Base-by-base conservation (phyloP, 2,329 filamentous ascomycete species). In the Orbilia oligospora region DNA sequence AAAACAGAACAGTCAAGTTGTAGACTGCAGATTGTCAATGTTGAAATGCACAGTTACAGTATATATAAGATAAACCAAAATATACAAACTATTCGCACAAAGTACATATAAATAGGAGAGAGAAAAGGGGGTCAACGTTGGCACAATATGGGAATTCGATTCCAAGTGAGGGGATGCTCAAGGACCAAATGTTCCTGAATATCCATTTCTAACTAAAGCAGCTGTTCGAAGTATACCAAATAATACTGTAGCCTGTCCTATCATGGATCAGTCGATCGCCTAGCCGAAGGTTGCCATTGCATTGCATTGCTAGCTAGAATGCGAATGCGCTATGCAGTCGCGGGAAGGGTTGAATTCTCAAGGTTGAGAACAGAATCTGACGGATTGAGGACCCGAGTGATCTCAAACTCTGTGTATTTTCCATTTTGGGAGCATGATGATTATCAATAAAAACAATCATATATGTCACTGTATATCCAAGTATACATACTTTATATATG, bases 261-360 rank as follows among this genome's bases (percentile, higher is more conserved):
- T 16, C 51, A 30, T 55, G 51, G 51, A 33, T 55, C 16, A 16
- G 14, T 41, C 38, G 38, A n/a, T n/a, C 12, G 38, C 55, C 36
- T 6, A 6, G 27, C 27, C 36, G 18, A 41, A 61, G 9, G n/a
- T 61, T 61, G 55, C 55, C 55, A n/a, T n/a, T n/a, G 41, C 55
- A 61, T 53, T 53, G 49, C 49, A 55, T 38, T 56, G 53, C 44
- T 46, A 46, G 44, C 36, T 61, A 33, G 55, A 33, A 44, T 61
- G 55, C 55, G 27, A n/a, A 3, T 30, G 6, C 3, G 55, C 55
- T 61, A 61, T 61, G 55, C 55, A 61, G 55, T 61, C 55, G 55
- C 55, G 55, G 55, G 33, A 61, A 61, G 22, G 41, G 9, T 51
- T 20, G 20, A 51, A 24, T 51, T 14, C 20, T 20, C 44, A 38